Evolutionary conservation across 2,329 filamentous ascomycete genomes (phyloP).

Genomic region (Simplicillium aogashimaense): DNA sequence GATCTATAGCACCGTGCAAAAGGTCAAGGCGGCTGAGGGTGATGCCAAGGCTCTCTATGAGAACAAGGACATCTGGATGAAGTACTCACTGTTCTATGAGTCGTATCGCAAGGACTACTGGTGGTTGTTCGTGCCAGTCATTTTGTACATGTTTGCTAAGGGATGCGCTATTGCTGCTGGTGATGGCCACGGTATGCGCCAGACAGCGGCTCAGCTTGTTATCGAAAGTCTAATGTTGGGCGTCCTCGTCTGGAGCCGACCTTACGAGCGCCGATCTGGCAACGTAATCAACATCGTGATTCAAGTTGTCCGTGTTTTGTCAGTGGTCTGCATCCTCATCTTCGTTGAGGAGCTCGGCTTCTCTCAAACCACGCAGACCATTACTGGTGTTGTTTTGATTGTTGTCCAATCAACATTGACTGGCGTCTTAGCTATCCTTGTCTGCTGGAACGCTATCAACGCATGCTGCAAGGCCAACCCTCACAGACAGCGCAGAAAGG

Average conservation of each 20-base stretch:
- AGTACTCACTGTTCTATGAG: conserved; percentile 97
- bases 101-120: conserved; percentile 90
- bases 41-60: conserved; percentile 69
- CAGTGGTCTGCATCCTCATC: conserved; percentile 78
- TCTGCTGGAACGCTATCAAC: conserved; percentile 80
- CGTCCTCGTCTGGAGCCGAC: conserved; percentile 74
- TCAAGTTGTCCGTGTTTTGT: conserved; percentile 79
- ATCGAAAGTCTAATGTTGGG: conserved; percentile 73
- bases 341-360: conserved; percentile 93
- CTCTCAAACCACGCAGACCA: conserved; percentile 82
- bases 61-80: conserved; percentile 82
- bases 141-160: conserved; percentile 84
- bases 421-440: conserved; percentile 73
- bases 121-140: conserved; percentile 90
- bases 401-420: conserved; percentile 83
- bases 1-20: conserved; percentile 67
- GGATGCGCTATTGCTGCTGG: conserved; percentile 76
- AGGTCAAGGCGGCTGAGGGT: conserved; percentile 67
- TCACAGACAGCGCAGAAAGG: conserved; percentile 79
- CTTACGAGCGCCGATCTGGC: conserved; percentile 76
- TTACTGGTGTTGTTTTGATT: conserved; percentile 87
- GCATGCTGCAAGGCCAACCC: conserved; percentile 80
- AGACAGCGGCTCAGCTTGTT: conserved; percentile 69
- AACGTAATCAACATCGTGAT: conserved; percentile 93
- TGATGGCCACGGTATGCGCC: conserved; percentile 74